Conservation (phyloP, 768 basidiomycete genomes). For the Leccinellum rugosiceps region DNA sequence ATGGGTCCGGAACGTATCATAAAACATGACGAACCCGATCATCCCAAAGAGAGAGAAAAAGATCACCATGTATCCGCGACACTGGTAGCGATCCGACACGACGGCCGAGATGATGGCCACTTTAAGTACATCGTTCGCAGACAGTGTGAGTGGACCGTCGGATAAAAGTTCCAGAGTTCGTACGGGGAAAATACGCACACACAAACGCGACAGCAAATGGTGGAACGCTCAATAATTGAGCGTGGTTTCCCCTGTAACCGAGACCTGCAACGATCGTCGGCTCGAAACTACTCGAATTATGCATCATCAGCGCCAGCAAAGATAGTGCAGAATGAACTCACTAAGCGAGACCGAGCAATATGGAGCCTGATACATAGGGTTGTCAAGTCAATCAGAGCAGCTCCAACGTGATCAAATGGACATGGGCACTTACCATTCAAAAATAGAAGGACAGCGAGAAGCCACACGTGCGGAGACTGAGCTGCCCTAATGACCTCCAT, state of each 20-base stretch:
- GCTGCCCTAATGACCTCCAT: not conserved
- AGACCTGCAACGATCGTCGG: not conserved
- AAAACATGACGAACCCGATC: not conserved
- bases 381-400: not conserved
- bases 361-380: not conserved
- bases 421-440: not conserved
- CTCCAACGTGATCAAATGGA: not conserved
- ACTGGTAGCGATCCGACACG: not conserved
- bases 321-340: not conserved
- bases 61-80: not conserved
- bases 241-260: not conserved
- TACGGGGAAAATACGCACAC: not conserved
- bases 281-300: not conserved
- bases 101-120: not conserved
- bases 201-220: not conserved
- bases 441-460: not conserved
- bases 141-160: too few species aligned
- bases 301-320: not conserved
- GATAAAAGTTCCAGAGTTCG: too few species aligned
- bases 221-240: not conserved
- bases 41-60: not conserved
- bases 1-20: not conserved
- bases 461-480: not conserved
- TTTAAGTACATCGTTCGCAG: too few species aligned
- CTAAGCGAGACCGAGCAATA: not conserved